Evolutionary conservation across 345 rosid species (phyloP).

Genomic region (Citrus australasica): DNA sequence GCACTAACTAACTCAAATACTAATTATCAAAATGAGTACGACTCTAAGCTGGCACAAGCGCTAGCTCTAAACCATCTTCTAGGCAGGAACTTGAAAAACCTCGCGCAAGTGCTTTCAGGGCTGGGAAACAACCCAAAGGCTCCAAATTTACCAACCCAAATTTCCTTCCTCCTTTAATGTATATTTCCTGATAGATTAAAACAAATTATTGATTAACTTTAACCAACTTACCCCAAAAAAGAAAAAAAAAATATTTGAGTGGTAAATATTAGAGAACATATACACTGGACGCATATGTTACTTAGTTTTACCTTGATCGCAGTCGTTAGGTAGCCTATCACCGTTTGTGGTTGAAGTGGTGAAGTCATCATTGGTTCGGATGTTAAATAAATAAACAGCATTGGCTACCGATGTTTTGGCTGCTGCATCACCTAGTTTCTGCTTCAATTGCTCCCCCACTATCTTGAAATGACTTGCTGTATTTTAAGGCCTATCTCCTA

Average conservation of each 20-base stretch:
- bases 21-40: too few species aligned
- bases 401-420: conserved; percentile 26
- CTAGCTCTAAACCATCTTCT: too few species aligned
- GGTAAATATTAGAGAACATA: too few species aligned
- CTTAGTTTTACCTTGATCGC: neutral
- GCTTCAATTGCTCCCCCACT: conserved; percentile 21
- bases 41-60: too few species aligned
- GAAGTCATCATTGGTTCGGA: conserved; percentile 25
- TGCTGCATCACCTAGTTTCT: conserved; percentile 31
- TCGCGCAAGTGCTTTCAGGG: neutral
- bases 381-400: conserved; percentile 40
- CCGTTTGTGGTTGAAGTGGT: neutral
- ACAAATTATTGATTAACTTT: neutral
- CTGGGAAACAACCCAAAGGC: conserved; percentile 13
- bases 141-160: neutral
- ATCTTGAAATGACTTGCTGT: conserved; percentile 33
- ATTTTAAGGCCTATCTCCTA: conserved; percentile 42
- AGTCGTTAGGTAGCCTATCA: conserved; percentile 9
- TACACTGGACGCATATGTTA: too few species aligned
- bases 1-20: too few species aligned
- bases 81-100: conserved; percentile 2
- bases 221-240: neutral
- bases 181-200: neutral
- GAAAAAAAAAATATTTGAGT: too few species aligned
- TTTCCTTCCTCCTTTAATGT: conserved; percentile 9